These are phyloP conservation scores for Rickenella mellea DNA, from an alignment of 768 basidiomycete species.

Conservation along the genomic window DNA sequence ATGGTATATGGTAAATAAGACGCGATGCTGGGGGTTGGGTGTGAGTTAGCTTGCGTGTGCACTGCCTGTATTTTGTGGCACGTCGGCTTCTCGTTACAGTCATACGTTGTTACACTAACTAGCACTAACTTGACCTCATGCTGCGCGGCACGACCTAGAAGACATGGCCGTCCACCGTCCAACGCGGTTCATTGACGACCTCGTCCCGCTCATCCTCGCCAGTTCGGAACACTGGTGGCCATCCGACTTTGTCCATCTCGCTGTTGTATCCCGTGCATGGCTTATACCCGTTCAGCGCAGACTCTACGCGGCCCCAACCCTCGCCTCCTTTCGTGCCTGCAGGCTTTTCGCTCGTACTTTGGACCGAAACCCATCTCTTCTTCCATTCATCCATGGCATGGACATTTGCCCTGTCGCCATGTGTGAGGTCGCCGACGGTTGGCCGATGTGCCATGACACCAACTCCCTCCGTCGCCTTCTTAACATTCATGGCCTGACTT, in stretches of 20 bases:
- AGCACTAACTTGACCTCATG: background rate
- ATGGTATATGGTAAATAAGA: background rate
- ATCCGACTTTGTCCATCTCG: conserved; percentile 36
- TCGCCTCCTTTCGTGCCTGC: conserved; percentile 33
- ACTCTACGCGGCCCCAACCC: conserved; percentile 33
- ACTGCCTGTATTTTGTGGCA: background rate
- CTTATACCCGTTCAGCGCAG: conserved; percentile 30
- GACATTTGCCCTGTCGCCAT: conserved; percentile 27
- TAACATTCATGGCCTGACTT: conserved; percentile 27
- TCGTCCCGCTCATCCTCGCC: conserved; percentile 43
- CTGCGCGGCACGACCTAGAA: background rate
- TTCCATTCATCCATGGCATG: conserved; percentile 28
- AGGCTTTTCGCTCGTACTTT: conserved; percentile 33
- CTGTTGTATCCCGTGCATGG: conserved; percentile 43
- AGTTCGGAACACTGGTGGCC: conserved; percentile 44
- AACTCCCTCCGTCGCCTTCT: conserved; percentile 33
- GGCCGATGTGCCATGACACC: conserved; percentile 19
- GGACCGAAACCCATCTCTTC: conserved; percentile 24
- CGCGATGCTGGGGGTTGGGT: background rate
- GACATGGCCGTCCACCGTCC: background rate
- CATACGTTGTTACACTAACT: too few species aligned
- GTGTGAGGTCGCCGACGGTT: conserved; percentile 2
- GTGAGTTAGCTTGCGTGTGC: background rate
- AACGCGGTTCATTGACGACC: conserved; percentile 32
- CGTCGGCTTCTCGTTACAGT: background rate